These are phyloP conservation scores for Colletotrichum chrysophilum DNA, from an alignment of 2,329 filamentous ascomycete species.

Conservation along the genomic window DNA sequence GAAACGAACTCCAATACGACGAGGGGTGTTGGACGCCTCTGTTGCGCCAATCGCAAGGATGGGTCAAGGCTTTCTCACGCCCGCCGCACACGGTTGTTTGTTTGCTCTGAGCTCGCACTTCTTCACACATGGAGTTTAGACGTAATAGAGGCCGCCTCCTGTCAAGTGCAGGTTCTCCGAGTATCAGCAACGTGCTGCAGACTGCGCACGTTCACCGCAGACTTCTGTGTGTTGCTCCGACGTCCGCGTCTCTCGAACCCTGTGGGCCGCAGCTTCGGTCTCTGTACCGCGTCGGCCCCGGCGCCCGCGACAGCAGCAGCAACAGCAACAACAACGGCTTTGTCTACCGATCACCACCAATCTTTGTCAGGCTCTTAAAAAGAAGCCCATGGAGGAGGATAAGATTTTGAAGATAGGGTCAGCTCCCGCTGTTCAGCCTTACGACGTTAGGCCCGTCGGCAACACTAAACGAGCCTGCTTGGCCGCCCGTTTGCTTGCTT, in stretches of 20 bases:
- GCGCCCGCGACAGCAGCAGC: background rate
- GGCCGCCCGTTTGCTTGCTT: conserved; percentile 2
- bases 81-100: background rate
- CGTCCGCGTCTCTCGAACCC: background rate
- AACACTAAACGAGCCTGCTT: background rate
- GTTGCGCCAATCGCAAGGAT: background rate
- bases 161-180: background rate
- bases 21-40: background rate
- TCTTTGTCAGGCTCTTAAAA: background rate
- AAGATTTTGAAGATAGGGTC: background rate
- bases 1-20: background rate
- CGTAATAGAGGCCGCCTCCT: background rate
- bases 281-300: background rate
- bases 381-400: background rate
- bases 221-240: background rate
- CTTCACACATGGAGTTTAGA: background rate
- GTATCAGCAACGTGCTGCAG: background rate
- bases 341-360: background rate
- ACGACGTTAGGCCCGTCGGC: conserved; percentile 2
- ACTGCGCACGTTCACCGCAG: background rate
- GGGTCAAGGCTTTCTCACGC: background rate
- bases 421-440: conserved; percentile 8
- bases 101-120: background rate
- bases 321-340: background rate
- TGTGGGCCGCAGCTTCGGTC: background rate